A percentile compares a stretch with the other conserved stretches of the same genome.
Conservation (phyloP, 768 basidiomycete species). For the Tylopilus felleus region DNA sequence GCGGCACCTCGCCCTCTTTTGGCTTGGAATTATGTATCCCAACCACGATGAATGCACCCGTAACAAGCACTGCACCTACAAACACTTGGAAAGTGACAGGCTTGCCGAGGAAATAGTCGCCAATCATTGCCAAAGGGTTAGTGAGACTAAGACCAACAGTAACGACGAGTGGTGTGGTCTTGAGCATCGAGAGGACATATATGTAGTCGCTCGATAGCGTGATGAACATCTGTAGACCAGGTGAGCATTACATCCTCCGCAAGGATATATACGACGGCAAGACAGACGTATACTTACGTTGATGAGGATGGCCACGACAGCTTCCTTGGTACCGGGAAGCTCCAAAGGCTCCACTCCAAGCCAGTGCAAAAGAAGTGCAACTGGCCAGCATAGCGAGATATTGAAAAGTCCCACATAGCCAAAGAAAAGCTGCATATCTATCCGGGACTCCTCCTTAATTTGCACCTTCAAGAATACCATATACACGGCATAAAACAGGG, state of each 20-base stretch:
- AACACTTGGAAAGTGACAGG: conserved; percentile 59
- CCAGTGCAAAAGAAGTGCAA: conserved; percentile 74
- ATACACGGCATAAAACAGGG: conserved; percentile 85
- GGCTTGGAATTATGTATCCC: conserved; percentile 53
- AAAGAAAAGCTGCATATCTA: conserved; percentile 94
- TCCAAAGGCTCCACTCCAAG: conserved; percentile 72
- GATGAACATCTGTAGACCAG: conserved; percentile 64
- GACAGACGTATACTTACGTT: conserved; percentile 47
- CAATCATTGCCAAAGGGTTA: conserved; percentile 86
- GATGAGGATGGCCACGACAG: conserved; percentile 47
- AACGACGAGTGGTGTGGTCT: conserved; percentile 91
- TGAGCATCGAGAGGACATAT: conserved; percentile 89
- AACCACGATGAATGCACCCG: conserved; percentile 72
- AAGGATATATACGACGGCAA: neutral
- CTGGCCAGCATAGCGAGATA: conserved; percentile 69
- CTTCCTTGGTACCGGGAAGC: conserved; percentile 52
- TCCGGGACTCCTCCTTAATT: conserved; percentile 74
- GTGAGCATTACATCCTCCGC: neutral
- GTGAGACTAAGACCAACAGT: conserved; percentile 92
- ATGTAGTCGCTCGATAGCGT: conserved; percentile 82
- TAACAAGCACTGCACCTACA: conserved; percentile 71
- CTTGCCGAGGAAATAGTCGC: conserved; percentile 66
- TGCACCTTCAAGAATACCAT: conserved; percentile 86
- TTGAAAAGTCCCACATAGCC: conserved; percentile 92
- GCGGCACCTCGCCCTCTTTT: conserved; percentile 29